Evolutionary conservation across 345 rosid genomes (phyloP).

Genomic region (Salix koriyanagi): DNA sequence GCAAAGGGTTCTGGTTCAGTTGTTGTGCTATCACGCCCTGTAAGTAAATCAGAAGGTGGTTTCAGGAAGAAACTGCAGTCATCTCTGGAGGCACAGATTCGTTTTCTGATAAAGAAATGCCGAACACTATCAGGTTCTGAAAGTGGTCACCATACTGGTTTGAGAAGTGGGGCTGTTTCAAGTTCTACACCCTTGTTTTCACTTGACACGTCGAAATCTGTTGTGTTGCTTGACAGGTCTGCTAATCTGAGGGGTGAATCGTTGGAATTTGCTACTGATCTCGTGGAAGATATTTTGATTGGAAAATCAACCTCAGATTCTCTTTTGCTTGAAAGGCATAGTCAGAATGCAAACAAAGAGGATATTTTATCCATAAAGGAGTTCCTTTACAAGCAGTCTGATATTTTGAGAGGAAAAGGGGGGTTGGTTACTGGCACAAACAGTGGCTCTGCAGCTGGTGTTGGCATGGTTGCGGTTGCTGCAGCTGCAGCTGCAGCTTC

Average conservation of each 20-base stretch:
- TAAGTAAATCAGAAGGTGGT: slow-evolving; percentile 63
- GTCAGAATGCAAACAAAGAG: slow-evolving; percentile 54
- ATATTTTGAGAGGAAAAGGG: slow-evolving; percentile 76
- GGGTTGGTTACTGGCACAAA: slow-evolving; percentile 45
- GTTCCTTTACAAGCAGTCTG: slow-evolving; percentile 63
- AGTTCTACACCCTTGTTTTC: slow-evolving; percentile 66
- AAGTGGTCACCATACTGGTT: slow-evolving; percentile 45
- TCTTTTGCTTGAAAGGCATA: slow-evolving; percentile 64
- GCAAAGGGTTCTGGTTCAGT: slow-evolving; percentile 63
- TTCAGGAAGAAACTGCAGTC: slow-evolving; percentile 69
- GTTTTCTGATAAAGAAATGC: slow-evolving; percentile 75
- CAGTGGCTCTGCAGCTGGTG: slow-evolving; percentile 56
- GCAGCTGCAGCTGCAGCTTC: slow-evolving; percentile 91
- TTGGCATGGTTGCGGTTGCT: slow-evolving; percentile 83
- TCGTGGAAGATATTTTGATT: slow-evolving; percentile 72
- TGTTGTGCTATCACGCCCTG: slow-evolving; percentile 77
- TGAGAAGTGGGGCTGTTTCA: slow-evolving; percentile 57
- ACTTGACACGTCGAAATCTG: slow-evolving; percentile 76
- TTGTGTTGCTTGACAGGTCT: slow-evolving; percentile 53
- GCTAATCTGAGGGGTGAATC: slow-evolving; percentile 51
- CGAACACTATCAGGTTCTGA: slow-evolving; percentile 60
- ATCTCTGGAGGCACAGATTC: slow-evolving; percentile 71
- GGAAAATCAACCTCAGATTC: slow-evolving; percentile 68
- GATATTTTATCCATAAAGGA: slow-evolving; percentile 64
- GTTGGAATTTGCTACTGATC: slow-evolving; percentile 57